Evolutionary conservation across 495 filamentous ascomycete species (phyloP).

Genomic region (Penicillium pulvis): DNA sequence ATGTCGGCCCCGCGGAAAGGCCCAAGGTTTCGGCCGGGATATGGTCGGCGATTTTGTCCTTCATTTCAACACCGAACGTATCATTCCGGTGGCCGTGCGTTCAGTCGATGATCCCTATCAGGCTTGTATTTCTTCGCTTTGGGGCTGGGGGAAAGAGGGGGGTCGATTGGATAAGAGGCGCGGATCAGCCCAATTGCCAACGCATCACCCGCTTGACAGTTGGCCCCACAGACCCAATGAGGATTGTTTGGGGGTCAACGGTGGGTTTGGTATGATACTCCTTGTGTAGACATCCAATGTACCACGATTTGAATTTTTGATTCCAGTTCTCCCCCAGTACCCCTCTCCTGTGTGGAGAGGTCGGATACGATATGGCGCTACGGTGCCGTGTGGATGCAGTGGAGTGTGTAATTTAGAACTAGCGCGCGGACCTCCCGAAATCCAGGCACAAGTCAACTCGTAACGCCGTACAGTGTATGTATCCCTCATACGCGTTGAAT

Average conservation of each 20-base stretch:
- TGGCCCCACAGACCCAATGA: constrained; percentile 18
- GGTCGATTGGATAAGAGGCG: constrained; percentile 19
- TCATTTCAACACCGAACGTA: background rate
- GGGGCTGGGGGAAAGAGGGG: background rate
- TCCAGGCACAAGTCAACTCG: background rate
- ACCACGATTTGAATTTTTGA: background rate
- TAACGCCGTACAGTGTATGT: background rate
- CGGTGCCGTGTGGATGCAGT: background rate
- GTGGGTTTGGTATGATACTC: background rate
- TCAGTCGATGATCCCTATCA: background rate
- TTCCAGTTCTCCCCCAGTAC: background rate
- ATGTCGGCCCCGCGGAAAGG: background rate
- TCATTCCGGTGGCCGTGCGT: background rate
- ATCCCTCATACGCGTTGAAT: background rate
- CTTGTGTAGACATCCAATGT: background rate
- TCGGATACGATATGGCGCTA: background rate
- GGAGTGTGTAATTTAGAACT: background rate
- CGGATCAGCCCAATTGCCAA: constrained; percentile 16
- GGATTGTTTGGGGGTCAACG: constrained; percentile 1
- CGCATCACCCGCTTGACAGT: constrained; percentile 21
- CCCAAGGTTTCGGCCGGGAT: constrained; percentile 17
- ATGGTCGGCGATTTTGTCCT: constrained; percentile 13
- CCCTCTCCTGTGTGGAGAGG: background rate
- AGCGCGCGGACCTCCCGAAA: background rate
- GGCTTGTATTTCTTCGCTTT: background rate